Percentiles rank a stretch among this genome's conserved stretches.
Evolutionary conservation across 345 rosid genomes (phyloP).

Genomic region (Populus simonii): DNA sequence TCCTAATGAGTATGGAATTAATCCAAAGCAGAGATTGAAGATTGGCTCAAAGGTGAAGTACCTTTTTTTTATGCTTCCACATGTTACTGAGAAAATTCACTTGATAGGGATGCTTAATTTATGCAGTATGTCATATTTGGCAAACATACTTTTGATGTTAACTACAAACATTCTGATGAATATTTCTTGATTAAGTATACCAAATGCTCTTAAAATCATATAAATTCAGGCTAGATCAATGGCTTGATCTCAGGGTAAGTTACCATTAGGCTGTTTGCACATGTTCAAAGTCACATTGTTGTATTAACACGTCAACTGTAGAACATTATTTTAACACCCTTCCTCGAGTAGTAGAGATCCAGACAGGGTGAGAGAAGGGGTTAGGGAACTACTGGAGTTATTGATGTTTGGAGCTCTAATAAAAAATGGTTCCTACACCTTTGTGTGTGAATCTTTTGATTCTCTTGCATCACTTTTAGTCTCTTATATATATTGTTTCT

Average conservation of each 20-base stretch:
- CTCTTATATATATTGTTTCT: neutral
- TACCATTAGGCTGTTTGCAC: neutral
- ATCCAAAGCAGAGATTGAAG: slow-evolving; percentile 91
- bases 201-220: neutral
- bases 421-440: neutral
- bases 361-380: neutral
- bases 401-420: neutral
- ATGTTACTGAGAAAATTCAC: neutral
- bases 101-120: neutral
- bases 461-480: neutral
- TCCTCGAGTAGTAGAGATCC: neutral
- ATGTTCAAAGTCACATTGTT: neutral
- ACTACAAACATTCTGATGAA: neutral
- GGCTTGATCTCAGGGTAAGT: neutral
- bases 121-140: neutral
- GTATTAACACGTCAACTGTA: neutral
- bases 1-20: slow-evolving; percentile 95
- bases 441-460: neutral
- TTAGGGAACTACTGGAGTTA: neutral
- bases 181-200: neutral
- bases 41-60: slow-evolving; percentile 85
- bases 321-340: neutral
- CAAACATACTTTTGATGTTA: neutral
- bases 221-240: neutral
- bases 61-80: neutral